These are phyloP conservation scores for Boletellus deceptivus DNA, from an alignment of 1,284 basidiomycete genomes.

Conservation along the genomic window DNA sequence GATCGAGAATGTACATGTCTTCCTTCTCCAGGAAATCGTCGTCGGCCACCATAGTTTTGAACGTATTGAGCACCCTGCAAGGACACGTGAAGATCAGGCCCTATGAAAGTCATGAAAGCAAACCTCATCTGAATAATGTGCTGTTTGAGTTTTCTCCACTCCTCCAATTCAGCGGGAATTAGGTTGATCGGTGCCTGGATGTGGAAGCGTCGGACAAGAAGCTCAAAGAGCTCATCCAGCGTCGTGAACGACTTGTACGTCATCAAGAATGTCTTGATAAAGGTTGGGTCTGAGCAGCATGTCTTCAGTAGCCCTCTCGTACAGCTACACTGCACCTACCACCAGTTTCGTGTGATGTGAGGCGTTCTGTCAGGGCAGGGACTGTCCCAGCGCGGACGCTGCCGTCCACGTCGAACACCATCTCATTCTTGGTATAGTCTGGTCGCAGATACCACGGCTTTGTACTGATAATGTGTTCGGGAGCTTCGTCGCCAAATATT, in stretches of 20 bases:
- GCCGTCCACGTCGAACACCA: conserved; percentile 82
- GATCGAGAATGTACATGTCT: conserved; percentile 73
- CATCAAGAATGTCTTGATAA: conserved; percentile 92
- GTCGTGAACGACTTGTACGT: conserved; percentile 97
- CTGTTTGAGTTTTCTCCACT: conserved; percentile 91
- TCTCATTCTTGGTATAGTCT: conserved; percentile 77
- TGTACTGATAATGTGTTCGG: conserved; percentile 48
- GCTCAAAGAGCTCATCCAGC: conserved; percentile 80
- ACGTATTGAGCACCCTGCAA: conserved; percentile 75
- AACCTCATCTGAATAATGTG: conserved; percentile 86
- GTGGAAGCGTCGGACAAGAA: conserved; percentile 84
- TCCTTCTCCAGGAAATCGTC: conserved; percentile 81
- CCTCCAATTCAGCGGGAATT: conserved; percentile 59
- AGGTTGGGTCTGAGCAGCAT: conserved; percentile 62
- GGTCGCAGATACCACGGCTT: conserved; percentile 87
- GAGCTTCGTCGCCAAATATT: conserved; percentile 73
- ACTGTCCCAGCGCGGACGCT: conserved; percentile 87
- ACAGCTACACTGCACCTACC: conserved; percentile 46
- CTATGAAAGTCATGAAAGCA: conserved; percentile 22
- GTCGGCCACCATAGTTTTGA: conserved; percentile 80
- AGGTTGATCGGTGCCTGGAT: conserved; percentile 77
- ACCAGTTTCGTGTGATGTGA: conserved; percentile 86
- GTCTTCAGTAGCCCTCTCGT: conserved; percentile 1
- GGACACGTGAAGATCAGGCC: conserved; percentile 3
- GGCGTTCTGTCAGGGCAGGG: conserved; percentile 79